These are phyloP conservation scores for Sclerotinia sclerotiorum DNA, from an alignment of 2,329 filamentous ascomycete species.

Conservation along the genomic window DNA sequence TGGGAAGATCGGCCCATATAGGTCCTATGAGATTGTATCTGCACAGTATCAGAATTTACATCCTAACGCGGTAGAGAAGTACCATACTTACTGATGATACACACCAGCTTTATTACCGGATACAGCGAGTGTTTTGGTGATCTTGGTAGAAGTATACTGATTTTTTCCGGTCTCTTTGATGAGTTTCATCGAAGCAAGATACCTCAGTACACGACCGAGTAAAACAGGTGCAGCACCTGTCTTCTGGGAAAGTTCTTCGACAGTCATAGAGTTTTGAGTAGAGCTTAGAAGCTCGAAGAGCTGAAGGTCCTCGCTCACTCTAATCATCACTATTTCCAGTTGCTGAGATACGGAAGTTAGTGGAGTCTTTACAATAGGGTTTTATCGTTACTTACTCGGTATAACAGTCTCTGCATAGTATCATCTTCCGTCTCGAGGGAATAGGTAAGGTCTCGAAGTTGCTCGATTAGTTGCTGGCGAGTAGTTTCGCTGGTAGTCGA, in stretches of 20 bases:
- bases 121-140: background rate
- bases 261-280: background rate
- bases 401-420: constrained; percentile 7
- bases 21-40: background rate
- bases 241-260: background rate
- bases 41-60: background rate
- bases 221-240: background rate
- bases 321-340: constrained; percentile 7
- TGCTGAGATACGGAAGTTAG: background rate
- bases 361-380: background rate
- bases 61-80: background rate
- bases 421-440: background rate
- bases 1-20: constrained; percentile 1
- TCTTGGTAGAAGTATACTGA: background rate
- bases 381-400: background rate
- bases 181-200: constrained; percentile 5
- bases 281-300: background rate
- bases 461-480: background rate
- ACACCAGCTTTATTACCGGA: background rate
- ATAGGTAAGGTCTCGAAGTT: background rate
- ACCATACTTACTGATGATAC: background rate
- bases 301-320: background rate
- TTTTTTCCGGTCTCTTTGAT: background rate
- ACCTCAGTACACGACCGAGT: constrained; percentile 1
- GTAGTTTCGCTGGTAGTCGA: background rate